A percentile compares a stretch with the other conserved stretches of the same genome.
Evolutionary conservation across 495 filamentous ascomycete genomes (phyloP).

Genomic region (Cercophora sp.): DNA sequence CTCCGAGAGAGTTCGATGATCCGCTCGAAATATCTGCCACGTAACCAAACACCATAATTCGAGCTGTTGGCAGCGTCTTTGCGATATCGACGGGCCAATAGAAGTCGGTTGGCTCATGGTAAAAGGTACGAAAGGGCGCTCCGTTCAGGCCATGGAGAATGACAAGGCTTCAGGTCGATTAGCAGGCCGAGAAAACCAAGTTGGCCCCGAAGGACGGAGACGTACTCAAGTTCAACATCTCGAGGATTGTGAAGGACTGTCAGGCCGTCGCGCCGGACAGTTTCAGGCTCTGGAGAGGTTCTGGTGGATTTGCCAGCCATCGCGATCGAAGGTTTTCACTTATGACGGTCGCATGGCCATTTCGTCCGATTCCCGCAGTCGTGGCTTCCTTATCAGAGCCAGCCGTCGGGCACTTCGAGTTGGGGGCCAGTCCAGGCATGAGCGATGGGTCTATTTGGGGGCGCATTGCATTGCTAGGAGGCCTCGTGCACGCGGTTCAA

Average conservation of each 20-base stretch:
- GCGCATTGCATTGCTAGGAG: no score
- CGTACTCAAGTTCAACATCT: slow-evolving; percentile 3
- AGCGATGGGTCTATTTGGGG: no score
- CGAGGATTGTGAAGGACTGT: slow-evolving; percentile 5
- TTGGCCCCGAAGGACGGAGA: neutral
- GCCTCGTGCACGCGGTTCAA: no score
- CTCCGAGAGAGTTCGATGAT: slow-evolving; percentile 8
- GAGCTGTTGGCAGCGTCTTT: neutral
- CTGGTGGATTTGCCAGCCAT: no score
- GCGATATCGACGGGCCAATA: slow-evolving; percentile 6
- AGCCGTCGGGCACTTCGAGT: no score
- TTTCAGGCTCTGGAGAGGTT: neutral
- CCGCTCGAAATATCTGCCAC: slow-evolving; percentile 2
- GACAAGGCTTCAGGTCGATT: neutral
- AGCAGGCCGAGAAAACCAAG: neutral
- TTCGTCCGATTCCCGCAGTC: no score
- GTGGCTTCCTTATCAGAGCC: no score
- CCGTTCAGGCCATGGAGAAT: slow-evolving; percentile 14
- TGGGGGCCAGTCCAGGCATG: no score
- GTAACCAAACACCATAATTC: slow-evolving; percentile 15
- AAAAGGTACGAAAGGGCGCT: slow-evolving; percentile 8
- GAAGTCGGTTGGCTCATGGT: slow-evolving; percentile 3
- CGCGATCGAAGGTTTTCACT: no score
- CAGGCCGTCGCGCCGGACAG: slow-evolving; percentile 6
- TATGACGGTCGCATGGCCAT: no score